Percentiles rank a stretch among this genome's conserved stretches.
Evolutionary conservation across 2,329 filamentous ascomycete species (phyloP).

Genomic region (Colletotrichum eleusines): DNA sequence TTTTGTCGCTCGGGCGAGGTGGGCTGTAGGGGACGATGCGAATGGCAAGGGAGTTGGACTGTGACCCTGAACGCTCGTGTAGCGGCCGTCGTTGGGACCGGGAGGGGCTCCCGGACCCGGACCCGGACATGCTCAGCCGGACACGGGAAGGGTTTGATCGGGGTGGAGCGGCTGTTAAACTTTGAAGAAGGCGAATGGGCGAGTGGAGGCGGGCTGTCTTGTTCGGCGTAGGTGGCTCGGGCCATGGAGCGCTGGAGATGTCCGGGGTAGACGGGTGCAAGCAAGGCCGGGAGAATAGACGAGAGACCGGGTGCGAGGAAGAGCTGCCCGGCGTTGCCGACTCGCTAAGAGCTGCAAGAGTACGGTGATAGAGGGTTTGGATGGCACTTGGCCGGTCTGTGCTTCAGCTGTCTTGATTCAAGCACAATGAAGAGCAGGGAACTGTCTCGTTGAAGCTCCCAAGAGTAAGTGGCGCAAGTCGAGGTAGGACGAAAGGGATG

Average conservation of each 20-base stretch:
- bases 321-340: constrained; percentile 12
- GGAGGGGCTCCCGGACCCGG: constrained; percentile 44
- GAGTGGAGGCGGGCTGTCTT: constrained; percentile 37
- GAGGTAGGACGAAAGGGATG: background rate
- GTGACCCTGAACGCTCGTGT: constrained; percentile 56
- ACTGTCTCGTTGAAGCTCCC: background rate
- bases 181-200: constrained; percentile 11
- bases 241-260: constrained; percentile 31
- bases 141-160: background rate
- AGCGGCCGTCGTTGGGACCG: constrained; percentile 51
- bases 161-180: background rate
- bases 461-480: background rate
- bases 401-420: constrained; percentile 17
- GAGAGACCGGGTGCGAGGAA: constrained; percentile 4
- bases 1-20: constrained; percentile 50
- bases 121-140: constrained; percentile 46
- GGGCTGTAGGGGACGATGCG: constrained; percentile 64
- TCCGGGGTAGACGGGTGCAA: constrained; percentile 1
- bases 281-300: constrained; percentile 1
- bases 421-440: background rate
- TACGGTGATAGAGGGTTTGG: background rate
- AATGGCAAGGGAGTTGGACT: constrained; percentile 58
- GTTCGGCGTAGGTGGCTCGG: constrained; percentile 10
- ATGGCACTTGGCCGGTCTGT: constrained; percentile 29
- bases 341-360: constrained; percentile 17